A percentile compares a stretch with the other conserved stretches of the same genome.
These are phyloP conservation scores for Crithidia bombi DNA, from an alignment of 208 protist species.

Conservation along the genomic window DNA sequence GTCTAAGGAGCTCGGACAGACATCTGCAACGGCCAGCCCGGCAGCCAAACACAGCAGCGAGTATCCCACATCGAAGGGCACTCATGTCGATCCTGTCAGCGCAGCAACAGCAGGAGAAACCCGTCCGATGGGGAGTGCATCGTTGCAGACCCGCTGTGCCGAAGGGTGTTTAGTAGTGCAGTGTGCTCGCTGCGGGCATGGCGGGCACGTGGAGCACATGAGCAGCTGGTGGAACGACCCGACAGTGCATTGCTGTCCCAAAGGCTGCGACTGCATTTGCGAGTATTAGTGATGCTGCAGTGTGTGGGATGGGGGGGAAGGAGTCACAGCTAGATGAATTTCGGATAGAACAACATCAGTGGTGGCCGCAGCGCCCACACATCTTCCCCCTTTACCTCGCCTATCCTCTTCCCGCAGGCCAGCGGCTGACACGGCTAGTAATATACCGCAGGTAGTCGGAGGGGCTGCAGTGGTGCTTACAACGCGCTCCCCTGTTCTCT, in stretches of 20 bases:
- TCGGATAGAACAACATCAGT: no score
- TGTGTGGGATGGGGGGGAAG: not conserved
- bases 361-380: no score
- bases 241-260: conserved; percentile 65
- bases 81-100: not conserved
- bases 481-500: no score
- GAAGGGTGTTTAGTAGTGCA: conserved; percentile 73
- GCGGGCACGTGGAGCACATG: conserved; percentile 79
- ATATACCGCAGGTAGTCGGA: no score
- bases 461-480: no score
- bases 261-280: conserved; percentile 74
- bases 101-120: not conserved
- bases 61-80: not conserved
- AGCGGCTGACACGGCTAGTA: no score
- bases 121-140: conserved; percentile 1
- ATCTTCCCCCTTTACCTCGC: no score
- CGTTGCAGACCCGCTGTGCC: conserved; percentile 8
- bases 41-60: not conserved
- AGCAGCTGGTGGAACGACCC: conserved; percentile 72
- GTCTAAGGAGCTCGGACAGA: not conserved
- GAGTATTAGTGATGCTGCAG: conserved; percentile 44
- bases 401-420: no score
- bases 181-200: conserved; percentile 77
- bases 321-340: no score
- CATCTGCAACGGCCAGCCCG: not conserved